These are phyloP conservation scores for Solanum habrochaites DNA, from an alignment of 257 asterid species.

Conservation along the genomic window DNA sequence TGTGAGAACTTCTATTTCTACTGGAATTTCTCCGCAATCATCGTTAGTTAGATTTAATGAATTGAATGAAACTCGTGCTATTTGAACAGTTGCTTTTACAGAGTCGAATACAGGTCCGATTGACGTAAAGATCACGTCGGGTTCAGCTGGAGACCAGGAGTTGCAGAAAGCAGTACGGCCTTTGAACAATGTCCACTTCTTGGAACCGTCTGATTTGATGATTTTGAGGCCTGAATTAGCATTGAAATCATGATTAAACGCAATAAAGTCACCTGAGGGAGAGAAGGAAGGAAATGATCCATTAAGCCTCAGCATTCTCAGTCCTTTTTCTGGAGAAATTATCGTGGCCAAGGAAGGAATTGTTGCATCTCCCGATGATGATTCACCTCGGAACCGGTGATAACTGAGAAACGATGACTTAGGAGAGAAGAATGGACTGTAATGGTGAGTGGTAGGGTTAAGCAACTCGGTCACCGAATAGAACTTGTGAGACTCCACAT, in stretches of 20 bases:
- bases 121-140: slow-evolving; percentile 52
- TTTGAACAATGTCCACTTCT: slow-evolving; percentile 42
- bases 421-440: slow-evolving; percentile 67
- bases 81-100: slow-evolving; percentile 34
- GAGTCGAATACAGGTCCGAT: slow-evolving; percentile 63
- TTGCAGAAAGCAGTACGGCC: slow-evolving; percentile 38
- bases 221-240: slow-evolving; percentile 34
- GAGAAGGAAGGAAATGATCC: slow-evolving; percentile 70
- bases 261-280: slow-evolving; percentile 46
- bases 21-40: slow-evolving; percentile 12
- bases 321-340: slow-evolving; percentile 29
- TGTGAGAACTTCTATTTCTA: slow-evolving; percentile 49
- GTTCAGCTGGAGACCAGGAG: slow-evolving; percentile 66
- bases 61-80: slow-evolving; percentile 62
- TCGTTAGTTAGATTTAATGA: slow-evolving; percentile 15
- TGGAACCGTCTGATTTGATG: slow-evolving; percentile 58
- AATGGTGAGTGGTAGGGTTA: slow-evolving; percentile 62
- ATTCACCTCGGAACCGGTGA: slow-evolving; percentile 65
- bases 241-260: slow-evolving; percentile 40
- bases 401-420: slow-evolving; percentile 35
- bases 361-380: slow-evolving; percentile 13
- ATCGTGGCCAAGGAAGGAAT: slow-evolving; percentile 50
- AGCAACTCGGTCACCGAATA: slow-evolving; percentile 40
- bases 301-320: slow-evolving; percentile 45
- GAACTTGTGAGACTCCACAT: slow-evolving; percentile 27